These are phyloP conservation scores for Dictyostelium capitatum DNA, from an alignment of 78 protist genomes.

Conservation along the genomic window DNA sequence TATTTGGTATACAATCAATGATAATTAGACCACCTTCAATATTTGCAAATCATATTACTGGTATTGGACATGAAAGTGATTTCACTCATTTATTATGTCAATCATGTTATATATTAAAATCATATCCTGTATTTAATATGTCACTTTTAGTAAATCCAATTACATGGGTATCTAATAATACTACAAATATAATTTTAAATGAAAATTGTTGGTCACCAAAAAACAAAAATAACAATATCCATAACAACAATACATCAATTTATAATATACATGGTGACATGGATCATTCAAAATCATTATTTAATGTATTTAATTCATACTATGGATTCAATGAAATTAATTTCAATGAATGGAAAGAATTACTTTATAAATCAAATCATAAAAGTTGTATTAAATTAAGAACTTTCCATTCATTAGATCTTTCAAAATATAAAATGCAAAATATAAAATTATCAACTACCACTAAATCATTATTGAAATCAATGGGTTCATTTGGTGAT, in stretches of 20 bases:
- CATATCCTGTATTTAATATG: not conserved
- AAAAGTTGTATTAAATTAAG: not conserved
- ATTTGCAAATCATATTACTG: not conserved
- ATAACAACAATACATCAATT: not conserved
- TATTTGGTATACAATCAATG: constrained; percentile 2
- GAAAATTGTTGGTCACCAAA: not conserved
- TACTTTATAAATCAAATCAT: not conserved
- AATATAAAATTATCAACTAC: not conserved
- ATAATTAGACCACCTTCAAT: constrained; percentile 19
- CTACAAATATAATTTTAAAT: not conserved
- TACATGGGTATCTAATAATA: not conserved
- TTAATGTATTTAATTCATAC: not conserved
- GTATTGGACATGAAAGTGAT: not conserved
- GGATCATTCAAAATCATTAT: not conserved
- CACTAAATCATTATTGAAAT: not conserved
- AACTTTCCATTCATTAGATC: not conserved
- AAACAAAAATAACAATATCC: not conserved
- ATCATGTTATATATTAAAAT: not conserved
- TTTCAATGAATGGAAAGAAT: not conserved
- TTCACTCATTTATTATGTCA: not conserved
- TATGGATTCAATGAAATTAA: not conserved
- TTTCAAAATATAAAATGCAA: not conserved
- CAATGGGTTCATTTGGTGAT: not conserved
- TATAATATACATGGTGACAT: not conserved
- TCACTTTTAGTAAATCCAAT: not conserved